Base-by-base conservation (phyloP, 805 yeast genomes). In the Starmerella geochares region DNA sequence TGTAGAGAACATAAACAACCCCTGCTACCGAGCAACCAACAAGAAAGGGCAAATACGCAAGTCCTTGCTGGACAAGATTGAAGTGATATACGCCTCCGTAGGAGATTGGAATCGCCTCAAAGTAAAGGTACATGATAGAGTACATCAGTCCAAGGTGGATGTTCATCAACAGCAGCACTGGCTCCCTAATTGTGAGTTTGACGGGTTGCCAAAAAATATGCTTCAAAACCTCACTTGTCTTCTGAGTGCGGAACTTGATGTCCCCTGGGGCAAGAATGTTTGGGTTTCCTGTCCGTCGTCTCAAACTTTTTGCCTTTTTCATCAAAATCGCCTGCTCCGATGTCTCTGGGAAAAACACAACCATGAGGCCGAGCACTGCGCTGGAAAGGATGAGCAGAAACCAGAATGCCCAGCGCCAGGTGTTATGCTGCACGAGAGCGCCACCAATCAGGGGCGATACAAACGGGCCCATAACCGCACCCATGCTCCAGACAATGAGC, bases 341-440 rank as follows among this genome's bases (percentile, higher is more conserved):
- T 6, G 37, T 33, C 37, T 33, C 37, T 3, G 37, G 37, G 3
- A 33, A 33, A 10, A 33, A 16, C 6, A 33, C 9, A 6, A 33
- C 21, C 37, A 33, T 33, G 9, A 33, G 21, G 6, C 20, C 21
- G 9, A 33, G 37, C 37, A 33, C 37, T 5, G 21, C 19, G 21
- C 37, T 17, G 4, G 37, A 33, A 19, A 33, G 14, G 8, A 33
- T 33, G 9, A 33, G 21, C 37, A 33, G n/a, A 16, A 16, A 33
- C 37, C 37, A 33, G 21, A 33, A 33, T 16, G 37, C 37, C 37
- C 37, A 33, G 13, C 37, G 37, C 37, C 37, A 33, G 21, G 21
- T 33, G 21, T 33, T 33, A 16, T 33, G 37, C 4, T 33, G 37
- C 19, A 33, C 37, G 9, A 33, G 21, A 33, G 37, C 37, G 16